phyloP scores from a whole-genome alignment of 2,329 filamentous ascomycete species.

The Chaetomium strumarium region DNA sequence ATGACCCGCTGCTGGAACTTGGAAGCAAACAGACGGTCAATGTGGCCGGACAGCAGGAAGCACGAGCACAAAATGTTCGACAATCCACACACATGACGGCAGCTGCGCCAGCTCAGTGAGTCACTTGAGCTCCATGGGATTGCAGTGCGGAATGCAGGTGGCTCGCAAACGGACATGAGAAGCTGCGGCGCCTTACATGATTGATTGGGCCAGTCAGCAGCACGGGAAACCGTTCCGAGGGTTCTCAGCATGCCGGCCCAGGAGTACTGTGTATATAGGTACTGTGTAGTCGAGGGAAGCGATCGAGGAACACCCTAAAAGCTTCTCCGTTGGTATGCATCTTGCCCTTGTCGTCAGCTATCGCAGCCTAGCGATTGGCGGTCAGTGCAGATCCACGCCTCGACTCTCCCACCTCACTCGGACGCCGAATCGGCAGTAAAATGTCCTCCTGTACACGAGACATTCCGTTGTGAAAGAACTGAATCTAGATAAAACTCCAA shows the following conservation, averaged over 20 bases:
- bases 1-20: background rate
- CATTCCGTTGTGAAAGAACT: no score
- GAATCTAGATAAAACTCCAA: no score
- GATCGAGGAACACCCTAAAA: no score
- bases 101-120: slow-evolving; percentile 12
- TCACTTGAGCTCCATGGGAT: slow-evolving; percentile 18
- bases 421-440: no score
- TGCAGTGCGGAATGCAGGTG: slow-evolving; percentile 2
- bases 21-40: slow-evolving; percentile 8
- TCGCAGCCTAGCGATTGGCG: no score
- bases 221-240: background rate
- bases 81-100: no score
- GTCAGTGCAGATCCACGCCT: no score
- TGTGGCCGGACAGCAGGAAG: slow-evolving; percentile 4
- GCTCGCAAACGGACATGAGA: background rate
- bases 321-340: no score
- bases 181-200: background rate
- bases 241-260: background rate
- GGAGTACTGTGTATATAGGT: no score
- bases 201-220: background rate
- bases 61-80: background rate
- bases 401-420: no score
- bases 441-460: no score
- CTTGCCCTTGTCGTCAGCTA: no score
- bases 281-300: background rate